Evolutionary conservation across 164 flowering plant species (phyloP).

Genomic region (Chloranthus sessilifolius): DNA sequence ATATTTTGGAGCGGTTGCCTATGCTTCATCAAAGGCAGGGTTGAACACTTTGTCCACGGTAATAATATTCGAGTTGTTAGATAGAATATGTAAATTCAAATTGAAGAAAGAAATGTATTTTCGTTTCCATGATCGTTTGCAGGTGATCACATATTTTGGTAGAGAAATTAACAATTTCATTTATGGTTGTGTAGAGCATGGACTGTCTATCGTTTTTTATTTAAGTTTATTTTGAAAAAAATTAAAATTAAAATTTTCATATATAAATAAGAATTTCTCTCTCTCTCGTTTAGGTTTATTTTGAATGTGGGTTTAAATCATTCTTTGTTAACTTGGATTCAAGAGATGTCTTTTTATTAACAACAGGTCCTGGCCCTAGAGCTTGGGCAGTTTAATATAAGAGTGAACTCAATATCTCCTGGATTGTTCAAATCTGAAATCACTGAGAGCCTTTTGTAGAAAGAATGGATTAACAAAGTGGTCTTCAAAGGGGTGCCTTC

Average conservation of each 20-base stretch:
- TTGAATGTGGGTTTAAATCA: background rate
- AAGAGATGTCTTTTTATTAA: too few relatives aligned
- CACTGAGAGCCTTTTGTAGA: conserved; percentile 22
- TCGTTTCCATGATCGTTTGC: background rate
- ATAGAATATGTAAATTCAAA: background rate
- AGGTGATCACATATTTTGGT: background rate
- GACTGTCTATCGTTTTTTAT: background rate
- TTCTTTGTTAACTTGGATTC: background rate
- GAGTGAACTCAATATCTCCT: conserved; percentile 30
- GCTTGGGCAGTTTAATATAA: conserved; percentile 26
- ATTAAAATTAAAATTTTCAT: background rate
- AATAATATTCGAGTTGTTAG: background rate
- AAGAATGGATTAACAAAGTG: conserved; percentile 31
- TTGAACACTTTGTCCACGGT: conserved; percentile 57
- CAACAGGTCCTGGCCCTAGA: conserved; percentile 29
- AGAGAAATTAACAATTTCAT: background rate
- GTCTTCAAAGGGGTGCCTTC: conserved; percentile 22
- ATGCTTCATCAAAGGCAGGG: conserved; percentile 50
- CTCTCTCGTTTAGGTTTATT: background rate
- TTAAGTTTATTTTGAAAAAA: background rate
- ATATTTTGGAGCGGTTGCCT: conserved; percentile 48
- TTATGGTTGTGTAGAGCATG: background rate
- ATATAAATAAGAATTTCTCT: background rate
- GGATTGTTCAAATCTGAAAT: conserved; percentile 35
- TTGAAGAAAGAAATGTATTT: background rate